These are phyloP conservation scores for Tetrahymena borealis DNA, from an alignment of 73 alveolate genomes.

Conservation along the genomic window DNA sequence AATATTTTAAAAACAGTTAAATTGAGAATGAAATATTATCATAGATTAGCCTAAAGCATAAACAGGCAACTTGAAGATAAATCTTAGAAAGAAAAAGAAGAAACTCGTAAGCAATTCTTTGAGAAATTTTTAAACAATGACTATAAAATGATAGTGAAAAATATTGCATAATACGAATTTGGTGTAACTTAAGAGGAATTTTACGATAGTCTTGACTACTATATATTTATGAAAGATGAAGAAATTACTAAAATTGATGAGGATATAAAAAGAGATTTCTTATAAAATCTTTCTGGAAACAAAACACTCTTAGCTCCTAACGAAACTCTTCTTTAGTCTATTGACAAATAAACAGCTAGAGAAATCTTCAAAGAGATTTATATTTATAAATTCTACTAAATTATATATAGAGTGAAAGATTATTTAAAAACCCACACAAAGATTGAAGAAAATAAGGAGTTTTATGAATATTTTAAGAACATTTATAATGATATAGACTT, in stretches of 20 bases:
- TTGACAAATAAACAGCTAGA: neutral
- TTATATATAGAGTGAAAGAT: neutral
- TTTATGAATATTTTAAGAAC: neutral
- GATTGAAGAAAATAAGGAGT: neutral
- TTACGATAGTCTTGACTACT: neutral
- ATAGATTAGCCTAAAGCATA: neutral
- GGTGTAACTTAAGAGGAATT: neutral
- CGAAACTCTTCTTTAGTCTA: neutral
- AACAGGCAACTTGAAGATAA: neutral
- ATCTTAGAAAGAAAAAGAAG: neutral
- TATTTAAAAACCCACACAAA: neutral
- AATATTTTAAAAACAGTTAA: neutral
- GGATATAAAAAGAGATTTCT: neutral
- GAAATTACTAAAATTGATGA: neutral
- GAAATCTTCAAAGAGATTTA: neutral
- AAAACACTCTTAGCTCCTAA: neutral
- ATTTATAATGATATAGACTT: neutral
- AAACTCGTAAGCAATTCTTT: neutral
- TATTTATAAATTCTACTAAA: neutral
- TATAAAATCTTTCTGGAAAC: neutral
- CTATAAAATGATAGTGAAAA: neutral
- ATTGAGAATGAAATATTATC: neutral
- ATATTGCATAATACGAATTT: neutral
- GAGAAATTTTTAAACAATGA: neutral
- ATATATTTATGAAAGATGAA: neutral